These are phyloP conservation scores for Escovopsis weberi DNA, from an alignment of 2,329 filamentous ascomycete species.

Conservation along the genomic window DNA sequence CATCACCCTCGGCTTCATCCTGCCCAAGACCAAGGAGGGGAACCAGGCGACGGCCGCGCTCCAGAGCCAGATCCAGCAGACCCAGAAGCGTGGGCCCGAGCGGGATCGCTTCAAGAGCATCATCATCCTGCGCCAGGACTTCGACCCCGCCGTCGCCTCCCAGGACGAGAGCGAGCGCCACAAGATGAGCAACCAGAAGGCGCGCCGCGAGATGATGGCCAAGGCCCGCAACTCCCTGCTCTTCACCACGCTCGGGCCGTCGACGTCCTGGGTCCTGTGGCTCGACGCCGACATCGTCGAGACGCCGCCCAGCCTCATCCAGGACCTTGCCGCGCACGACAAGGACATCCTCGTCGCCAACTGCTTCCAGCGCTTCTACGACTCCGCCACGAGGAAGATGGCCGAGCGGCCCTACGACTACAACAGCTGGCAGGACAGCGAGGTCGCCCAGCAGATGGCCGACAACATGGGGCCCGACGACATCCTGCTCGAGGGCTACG, in stretches of 20 bases:
- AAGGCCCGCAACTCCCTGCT: conserved; percentile 86
- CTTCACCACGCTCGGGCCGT: conserved; percentile 84
- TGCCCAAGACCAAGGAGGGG: conserved; percentile 85
- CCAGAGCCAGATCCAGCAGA: conserved; percentile 72
- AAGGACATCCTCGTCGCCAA: conserved; percentile 90
- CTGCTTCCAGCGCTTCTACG: conserved; percentile 77
- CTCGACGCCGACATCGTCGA: conserved; percentile 87
- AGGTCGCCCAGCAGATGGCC: conserved; percentile 60
- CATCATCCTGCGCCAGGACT: conserved; percentile 90
- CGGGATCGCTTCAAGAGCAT: conserved; percentile 80
- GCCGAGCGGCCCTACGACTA: conserved; percentile 83
- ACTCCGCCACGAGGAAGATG: conserved; percentile 52
- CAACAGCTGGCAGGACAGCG: conserved; percentile 94
- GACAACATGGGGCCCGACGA: conserved; percentile 78
- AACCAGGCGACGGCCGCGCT: conserved; percentile 72
- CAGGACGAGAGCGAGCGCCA: conserved; percentile 84
- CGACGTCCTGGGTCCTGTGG: conserved; percentile 94
- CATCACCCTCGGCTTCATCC: conserved; percentile 89
- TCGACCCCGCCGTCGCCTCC: conserved; percentile 64
- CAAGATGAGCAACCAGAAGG: conserved; percentile 81
- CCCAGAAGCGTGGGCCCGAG: conserved; percentile 62
- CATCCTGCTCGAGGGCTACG: conserved; percentile 84
- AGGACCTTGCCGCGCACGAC: conserved; percentile 78
- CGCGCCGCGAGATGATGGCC: conserved; percentile 76
- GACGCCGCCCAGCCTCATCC: conserved; percentile 69